Evolutionary conservation across 495 filamentous ascomycete species (phyloP), one percentile per base, ranked within the genome.

Genomic region (Aspergillus biplanus): DNA sequence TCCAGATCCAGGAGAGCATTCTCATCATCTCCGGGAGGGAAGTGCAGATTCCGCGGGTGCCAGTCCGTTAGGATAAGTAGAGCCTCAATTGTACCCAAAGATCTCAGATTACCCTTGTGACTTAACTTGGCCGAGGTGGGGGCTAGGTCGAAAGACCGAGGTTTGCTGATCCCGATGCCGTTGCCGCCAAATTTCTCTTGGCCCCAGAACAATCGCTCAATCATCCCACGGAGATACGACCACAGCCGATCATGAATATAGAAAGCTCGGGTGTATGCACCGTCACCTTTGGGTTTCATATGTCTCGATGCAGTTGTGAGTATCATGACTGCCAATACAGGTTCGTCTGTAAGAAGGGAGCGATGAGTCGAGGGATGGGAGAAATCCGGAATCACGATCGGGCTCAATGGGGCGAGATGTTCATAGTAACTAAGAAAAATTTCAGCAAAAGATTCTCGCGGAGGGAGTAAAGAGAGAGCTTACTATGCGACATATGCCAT

Each of bases 231-330:
- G 35, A 97, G 84, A 71, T 97, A 97, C 31, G 86, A 88, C 95
- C 95, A 99, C n/a, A 99, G 85, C 74, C 92, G 89, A 65, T 97
- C 92, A 68, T 98, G 95, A 56, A 99, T 96, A 59, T 92, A 90
- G 66, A 92, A 92, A 0, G 91, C 90, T 46, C 95, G 87, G 46
- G 91, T 95, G 64, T 86, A 81, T 4, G 90, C 88, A 5, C 96
- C 96, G 1, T 92, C 85, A n/a, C 90, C 88, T 31, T 87, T 82
- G 16, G 96, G 87, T 61, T 84, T 85, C 70, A 88, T 85, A 71
- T 97, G 95, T 21, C 95, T 85, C 13, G 93, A 96, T 3, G 95
- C 86, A 54, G 97, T 93, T 0, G 93, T 95, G 35, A 99, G 83
- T 12, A 99, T 85, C 0, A 93, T 96, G 13, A 97, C 89, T 1